A percentile compares a stretch with the other conserved stretches of the same genome.
Evolutionary conservation across 1,139 yeast species (phyloP).

Genomic region (Kluyveromyces marxianus): DNA sequence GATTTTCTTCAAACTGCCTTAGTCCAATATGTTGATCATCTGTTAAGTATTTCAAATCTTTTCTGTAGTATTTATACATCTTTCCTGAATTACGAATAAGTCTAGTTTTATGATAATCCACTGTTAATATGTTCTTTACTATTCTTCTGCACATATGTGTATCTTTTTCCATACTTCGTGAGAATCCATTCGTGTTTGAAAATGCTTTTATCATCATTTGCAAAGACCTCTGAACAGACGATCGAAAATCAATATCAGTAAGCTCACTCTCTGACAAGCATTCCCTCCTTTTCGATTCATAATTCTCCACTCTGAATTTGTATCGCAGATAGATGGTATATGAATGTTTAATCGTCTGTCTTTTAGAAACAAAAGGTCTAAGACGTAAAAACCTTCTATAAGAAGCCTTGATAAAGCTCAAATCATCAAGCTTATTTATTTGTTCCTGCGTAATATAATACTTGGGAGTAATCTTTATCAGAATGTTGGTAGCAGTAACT

Average conservation of each 20-base stretch:
- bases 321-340: slow-evolving; percentile 23
- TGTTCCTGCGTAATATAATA: slow-evolving; percentile 12
- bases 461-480: slow-evolving; percentile 13
- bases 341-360: slow-evolving; percentile 19
- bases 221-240: slow-evolving; percentile 14
- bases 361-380: slow-evolving; percentile 21
- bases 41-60: neutral
- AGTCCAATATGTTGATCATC: slow-evolving; percentile 7
- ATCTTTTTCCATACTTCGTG: slow-evolving; percentile 11
- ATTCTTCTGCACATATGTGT: slow-evolving; percentile 18
- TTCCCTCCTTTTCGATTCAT: slow-evolving; percentile 14
- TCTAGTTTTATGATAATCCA: slow-evolving; percentile 20
- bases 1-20: slow-evolving; percentile 21
- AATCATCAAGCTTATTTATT: slow-evolving; percentile 7
- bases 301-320: slow-evolving; percentile 25
- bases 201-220: slow-evolving; percentile 21
- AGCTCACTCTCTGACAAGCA: neutral
- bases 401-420: slow-evolving; percentile 9
- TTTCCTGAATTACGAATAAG: slow-evolving; percentile 1
- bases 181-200: slow-evolving; percentile 9
- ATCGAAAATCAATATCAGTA: neutral
- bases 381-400: slow-evolving; percentile 25
- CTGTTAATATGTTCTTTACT: slow-evolving; percentile 23
- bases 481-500: slow-evolving; percentile 13
- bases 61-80: neutral